Evolutionary conservation across 306 rosid genomes (phyloP).

Genomic region (Pyrus bretschneideri): DNA sequence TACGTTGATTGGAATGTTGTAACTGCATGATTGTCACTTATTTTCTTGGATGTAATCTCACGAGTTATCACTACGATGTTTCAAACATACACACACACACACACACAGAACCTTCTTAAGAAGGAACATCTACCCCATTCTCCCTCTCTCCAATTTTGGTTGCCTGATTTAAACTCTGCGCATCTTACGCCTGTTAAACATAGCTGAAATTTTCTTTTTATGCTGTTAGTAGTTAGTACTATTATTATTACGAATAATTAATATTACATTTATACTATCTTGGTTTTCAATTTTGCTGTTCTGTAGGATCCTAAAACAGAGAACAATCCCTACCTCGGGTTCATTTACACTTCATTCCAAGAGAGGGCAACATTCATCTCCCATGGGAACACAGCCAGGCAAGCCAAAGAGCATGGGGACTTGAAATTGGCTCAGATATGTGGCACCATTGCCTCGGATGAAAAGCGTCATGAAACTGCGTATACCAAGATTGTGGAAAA

Average conservation of each 20-base stretch:
- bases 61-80: not conserved
- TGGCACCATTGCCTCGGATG: conserved; percentile 49
- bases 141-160: not conserved
- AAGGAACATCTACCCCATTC: not conserved
- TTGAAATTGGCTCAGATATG: conserved; percentile 47
- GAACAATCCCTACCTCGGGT: conserved; percentile 50
- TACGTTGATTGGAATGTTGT: not conserved
- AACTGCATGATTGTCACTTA: not conserved
- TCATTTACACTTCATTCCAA: conserved; percentile 57
- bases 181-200: not conserved
- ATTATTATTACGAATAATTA: not conserved
- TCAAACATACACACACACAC: not conserved
- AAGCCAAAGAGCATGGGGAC: conserved; percentile 49
- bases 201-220: not conserved
- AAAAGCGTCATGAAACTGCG: conserved; percentile 50
- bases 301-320: conserved; percentile 47
- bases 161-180: not conserved
- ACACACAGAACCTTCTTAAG: not conserved
- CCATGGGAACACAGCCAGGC: conserved; percentile 57
- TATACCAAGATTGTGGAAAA: conserved; percentile 57
- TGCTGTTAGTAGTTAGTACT: not conserved
- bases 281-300: not conserved
- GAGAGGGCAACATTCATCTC: conserved; percentile 58
- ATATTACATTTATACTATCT: not conserved
- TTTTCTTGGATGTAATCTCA: not conserved